These are phyloP conservation scores for Uronychia binucleata DNA, from an alignment of 73 alveolate genomes.

Conservation along the genomic window DNA sequence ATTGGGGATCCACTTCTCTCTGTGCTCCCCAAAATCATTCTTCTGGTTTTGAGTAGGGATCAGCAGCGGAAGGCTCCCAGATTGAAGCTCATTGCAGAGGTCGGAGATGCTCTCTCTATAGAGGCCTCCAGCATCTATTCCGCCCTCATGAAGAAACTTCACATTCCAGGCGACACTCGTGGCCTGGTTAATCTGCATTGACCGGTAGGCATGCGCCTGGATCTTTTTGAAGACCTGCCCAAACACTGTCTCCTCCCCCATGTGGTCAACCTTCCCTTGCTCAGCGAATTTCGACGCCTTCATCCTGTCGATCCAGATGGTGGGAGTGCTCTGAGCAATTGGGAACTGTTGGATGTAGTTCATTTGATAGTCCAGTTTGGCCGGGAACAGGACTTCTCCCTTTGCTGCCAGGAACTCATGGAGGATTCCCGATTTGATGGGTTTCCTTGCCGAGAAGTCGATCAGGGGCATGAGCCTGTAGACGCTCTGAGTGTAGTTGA, in stretches of 20 bases:
- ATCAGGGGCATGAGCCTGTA: conserved; percentile 2
- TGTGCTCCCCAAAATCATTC: conserved; percentile 84
- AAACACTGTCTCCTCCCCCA: conserved; percentile 65
- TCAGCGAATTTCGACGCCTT: conserved; percentile 59
- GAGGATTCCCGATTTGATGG: not conserved
- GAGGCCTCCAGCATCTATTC: conserved; percentile 96
- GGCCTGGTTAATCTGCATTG: conserved; percentile 39
- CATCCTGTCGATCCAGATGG: conserved; percentile 48
- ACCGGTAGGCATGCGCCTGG: conserved; percentile 11
- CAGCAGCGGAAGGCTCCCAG: conserved; percentile 79
- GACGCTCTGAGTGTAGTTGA: conserved; percentile 30
- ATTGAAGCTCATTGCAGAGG: conserved; percentile 81
- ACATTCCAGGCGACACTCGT: conserved; percentile 55
- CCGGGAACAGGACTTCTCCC: conserved; percentile 38
- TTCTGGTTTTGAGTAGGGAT: conserved; percentile 90
- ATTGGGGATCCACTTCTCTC: conserved; percentile 88
- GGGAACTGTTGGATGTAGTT: conserved; percentile 2
- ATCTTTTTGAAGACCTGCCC: conserved; percentile 57
- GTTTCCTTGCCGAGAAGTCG: conserved; percentile 12
- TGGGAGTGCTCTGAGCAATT: not conserved
- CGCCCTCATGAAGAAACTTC: conserved; percentile 87
- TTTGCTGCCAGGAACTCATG: not conserved
- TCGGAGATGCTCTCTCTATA: conserved; percentile 87
- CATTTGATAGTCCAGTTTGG: conserved; percentile 28
- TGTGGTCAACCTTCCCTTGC: conserved; percentile 68